phyloP scores from a whole-genome alignment of 495 filamentous ascomycete species.

The Coniosporium apollinis region DNA sequence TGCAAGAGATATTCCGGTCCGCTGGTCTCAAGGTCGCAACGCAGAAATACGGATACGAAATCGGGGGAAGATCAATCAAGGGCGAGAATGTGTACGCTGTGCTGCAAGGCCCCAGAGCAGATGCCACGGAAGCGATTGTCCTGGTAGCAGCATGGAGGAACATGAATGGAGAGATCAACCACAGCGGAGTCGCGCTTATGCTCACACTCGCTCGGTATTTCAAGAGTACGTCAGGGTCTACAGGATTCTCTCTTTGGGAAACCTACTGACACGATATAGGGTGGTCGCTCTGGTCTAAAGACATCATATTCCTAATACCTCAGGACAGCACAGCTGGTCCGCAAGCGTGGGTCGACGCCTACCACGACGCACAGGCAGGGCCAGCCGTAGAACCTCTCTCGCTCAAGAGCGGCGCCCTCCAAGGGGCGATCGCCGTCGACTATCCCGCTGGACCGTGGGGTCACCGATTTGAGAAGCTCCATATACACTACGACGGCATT shows the following conservation, averaged over 20 bases:
- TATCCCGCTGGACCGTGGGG: slow-evolving; percentile 53
- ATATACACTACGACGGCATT: slow-evolving; percentile 89
- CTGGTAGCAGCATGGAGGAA: slow-evolving; percentile 81
- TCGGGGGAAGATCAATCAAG: slow-evolving; percentile 49
- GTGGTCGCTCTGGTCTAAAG: slow-evolving; percentile 97
- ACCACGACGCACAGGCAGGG: slow-evolving; percentile 70
- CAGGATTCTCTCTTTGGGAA: too few relatives aligned
- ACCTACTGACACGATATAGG: slow-evolving; percentile 26
- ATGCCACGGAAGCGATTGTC: slow-evolving; percentile 97
- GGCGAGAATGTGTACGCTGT: slow-evolving; percentile 93
- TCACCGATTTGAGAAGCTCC: slow-evolving; percentile 64
- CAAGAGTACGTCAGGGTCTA: slow-evolving; percentile 40
- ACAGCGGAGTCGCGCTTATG: slow-evolving; percentile 70
- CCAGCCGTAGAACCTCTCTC: slow-evolving; percentile 56
- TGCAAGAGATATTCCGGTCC: slow-evolving; percentile 56
- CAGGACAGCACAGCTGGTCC: slow-evolving; percentile 78
- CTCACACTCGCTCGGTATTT: slow-evolving; percentile 86
- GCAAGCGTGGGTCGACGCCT: slow-evolving; percentile 95
- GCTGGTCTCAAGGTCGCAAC: slow-evolving; percentile 70
- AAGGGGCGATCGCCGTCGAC: slow-evolving; percentile 87
- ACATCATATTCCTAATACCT: slow-evolving; percentile 84
- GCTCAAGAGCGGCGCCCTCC: slow-evolving; percentile 80
- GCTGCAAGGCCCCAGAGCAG: slow-evolving; percentile 84
- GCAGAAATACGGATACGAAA: slow-evolving; percentile 68
- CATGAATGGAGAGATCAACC: slow-evolving; percentile 60